A percentile compares a stretch with the other conserved stretches of the same genome.
These are phyloP conservation scores for Alisma plantagoaquatica DNA, from an alignment of 106 monocot species.

Conservation along the genomic window DNA sequence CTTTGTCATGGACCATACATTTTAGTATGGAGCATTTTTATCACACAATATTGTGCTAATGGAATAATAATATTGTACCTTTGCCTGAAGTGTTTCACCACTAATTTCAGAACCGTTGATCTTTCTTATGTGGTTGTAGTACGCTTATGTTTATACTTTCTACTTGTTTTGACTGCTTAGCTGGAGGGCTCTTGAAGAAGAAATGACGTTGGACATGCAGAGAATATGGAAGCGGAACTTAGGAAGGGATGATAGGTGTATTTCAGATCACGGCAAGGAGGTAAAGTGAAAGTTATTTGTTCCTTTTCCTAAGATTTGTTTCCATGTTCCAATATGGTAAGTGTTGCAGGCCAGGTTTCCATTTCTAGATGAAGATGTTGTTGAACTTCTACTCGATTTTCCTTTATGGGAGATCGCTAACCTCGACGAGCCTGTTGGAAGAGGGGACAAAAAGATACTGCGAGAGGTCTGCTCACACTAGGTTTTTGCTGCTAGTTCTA, in stretches of 20 bases:
- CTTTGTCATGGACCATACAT: too few species aligned
- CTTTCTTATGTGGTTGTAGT: too few species aligned
- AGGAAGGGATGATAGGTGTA: conserved; percentile 94
- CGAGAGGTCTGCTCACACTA: conserved; percentile 55
- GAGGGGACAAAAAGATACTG: conserved; percentile 93
- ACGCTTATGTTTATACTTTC: conserved; percentile 2
- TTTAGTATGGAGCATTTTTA: too few species aligned
- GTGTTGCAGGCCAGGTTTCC: conserved; percentile 81
- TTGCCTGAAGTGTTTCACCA: too few species aligned
- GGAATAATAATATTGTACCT: too few species aligned
- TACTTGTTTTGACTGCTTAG: conserved; percentile 18
- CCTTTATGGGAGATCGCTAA: conserved; percentile 75
- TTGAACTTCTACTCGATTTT: conserved; percentile 68
- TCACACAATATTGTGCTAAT: too few species aligned
- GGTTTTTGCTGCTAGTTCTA: background rate
- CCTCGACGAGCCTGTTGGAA: conserved; percentile 71
- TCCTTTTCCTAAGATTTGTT: too few species aligned
- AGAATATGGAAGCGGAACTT: conserved; percentile 98
- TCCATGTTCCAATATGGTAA: too few species aligned
- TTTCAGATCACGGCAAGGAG: conserved; percentile 97
- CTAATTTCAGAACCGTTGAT: too few species aligned
- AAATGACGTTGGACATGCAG: conserved; percentile 97
- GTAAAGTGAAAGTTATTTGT: conserved; percentile 11
- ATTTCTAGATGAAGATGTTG: conserved; percentile 96
- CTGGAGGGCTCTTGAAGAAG: conserved; percentile 63